A percentile compares a stretch with the other conserved stretches of the same genome.
Conservation (phyloP, 768 basidiomycete genomes). For the Hericium erinaceus region DNA sequence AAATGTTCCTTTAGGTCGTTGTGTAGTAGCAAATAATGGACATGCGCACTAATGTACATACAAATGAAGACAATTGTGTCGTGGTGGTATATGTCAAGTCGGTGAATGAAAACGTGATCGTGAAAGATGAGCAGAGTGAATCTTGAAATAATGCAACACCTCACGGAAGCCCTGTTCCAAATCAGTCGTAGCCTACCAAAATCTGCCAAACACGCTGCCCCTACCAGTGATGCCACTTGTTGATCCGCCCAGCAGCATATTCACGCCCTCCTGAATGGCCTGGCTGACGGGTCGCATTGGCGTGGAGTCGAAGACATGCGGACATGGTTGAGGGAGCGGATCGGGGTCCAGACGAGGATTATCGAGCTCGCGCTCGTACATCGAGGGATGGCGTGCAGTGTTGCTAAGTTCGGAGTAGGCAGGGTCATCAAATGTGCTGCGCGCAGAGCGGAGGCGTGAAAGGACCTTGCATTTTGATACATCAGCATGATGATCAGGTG, state of each 20-base stretch:
- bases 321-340: constrained; percentile 64
- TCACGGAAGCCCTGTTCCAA: no score
- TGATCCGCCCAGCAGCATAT: constrained; percentile 43
- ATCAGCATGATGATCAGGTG: not conserved
- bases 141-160: no score
- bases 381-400: constrained; percentile 53
- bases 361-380: constrained; percentile 67
- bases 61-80: no score
- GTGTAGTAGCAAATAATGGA: no score
- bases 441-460: constrained; percentile 46
- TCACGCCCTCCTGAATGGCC: constrained; percentile 66
- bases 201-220: constrained; percentile 50
- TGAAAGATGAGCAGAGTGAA: no score
- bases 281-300: constrained; percentile 69
- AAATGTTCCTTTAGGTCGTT: no score
- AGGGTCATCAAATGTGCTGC: constrained; percentile 41
- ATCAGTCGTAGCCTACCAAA: constrained; percentile 23
- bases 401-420: constrained; percentile 38
- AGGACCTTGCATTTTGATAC: constrained; percentile 34
- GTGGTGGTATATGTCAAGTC: no score
- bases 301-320: constrained; percentile 69
- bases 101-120: no score
- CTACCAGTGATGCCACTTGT: constrained; percentile 17
- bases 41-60: no score
- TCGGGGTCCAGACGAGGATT: constrained; percentile 34